Evolutionary conservation across 192 early-diverging fungal genomes (phyloP), one percentile per base, ranked within the genome.

Genomic region (Physocladia obscura): DNA sequence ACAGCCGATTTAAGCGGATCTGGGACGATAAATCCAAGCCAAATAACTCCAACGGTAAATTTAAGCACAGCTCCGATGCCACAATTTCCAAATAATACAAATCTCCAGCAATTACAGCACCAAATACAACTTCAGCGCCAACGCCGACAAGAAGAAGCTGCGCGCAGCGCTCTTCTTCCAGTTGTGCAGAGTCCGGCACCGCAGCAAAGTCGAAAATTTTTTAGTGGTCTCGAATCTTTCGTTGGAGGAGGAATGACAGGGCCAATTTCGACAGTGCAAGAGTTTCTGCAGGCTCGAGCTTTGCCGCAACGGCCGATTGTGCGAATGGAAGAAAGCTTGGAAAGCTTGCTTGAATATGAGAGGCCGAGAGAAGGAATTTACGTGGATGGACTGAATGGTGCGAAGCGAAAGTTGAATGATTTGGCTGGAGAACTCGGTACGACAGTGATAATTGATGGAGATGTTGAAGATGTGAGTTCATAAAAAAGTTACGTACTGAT

Each of bases 381-480:
- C n/a, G 8, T 44, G 40, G 40, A 44, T n/a, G 40, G 40, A n/a
- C 8, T 8, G 11, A 44, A n/a, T 8, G 40, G 40, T 13, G 40
- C 40, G n/a, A 92, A 91, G 72, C 85, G 91, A 51, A 92, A 90
- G 76, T 86, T 95, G 73, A 88, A 91, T 57, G 90, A 95, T 71
- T 79, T 95, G 32, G 89, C 93, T n/a, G 87, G 82, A 32, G 89
- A 92, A 60, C 90, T 95, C 24, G 93, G 93, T 75, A 87, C 89
- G 8, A 84, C 77, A 19, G 91, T 91, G 67, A 81, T 89, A 38
- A 69, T 93, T 44, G 91, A 95, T 37, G 88, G 87, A 13, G 90
- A 90, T 67, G 93, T 95, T 13, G 92, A 93, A 69, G 89, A 94
- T 62, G 88, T 90, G 80, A 69, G 76, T 61, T n/a, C n/a, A n/a